Evolutionary conservation across 345 rosid species (phyloP).

Genomic region (Linum lewisii): DNA sequence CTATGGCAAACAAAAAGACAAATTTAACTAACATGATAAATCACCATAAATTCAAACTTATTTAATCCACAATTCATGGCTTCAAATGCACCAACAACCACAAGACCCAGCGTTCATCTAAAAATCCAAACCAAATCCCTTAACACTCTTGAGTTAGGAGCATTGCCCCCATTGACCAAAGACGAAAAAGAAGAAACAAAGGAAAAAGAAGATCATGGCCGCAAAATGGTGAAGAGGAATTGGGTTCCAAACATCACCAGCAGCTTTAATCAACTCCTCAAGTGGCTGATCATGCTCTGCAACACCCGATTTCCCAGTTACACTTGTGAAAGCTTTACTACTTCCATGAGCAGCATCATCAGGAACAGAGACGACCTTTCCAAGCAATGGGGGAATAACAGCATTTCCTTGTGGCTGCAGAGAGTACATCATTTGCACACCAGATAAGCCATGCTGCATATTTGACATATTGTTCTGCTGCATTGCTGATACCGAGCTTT

Average conservation of each 20-base stretch:
- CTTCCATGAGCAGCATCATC: slow-evolving; percentile 53
- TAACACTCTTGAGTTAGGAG: too few species aligned
- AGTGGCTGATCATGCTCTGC: slow-evolving; percentile 77
- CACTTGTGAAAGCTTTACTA: slow-evolving; percentile 38
- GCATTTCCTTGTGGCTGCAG: slow-evolving; percentile 67
- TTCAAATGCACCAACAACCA: too few species aligned
- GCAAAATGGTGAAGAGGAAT: neutral
- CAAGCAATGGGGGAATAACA: slow-evolving; percentile 41
- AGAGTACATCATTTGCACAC: slow-evolving; percentile 52
- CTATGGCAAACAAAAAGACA: too few species aligned
- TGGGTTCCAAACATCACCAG: slow-evolving; percentile 25
- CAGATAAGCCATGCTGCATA: slow-evolving; percentile 63
- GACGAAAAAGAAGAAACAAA: too few species aligned
- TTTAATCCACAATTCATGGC: too few species aligned
- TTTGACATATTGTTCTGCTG: slow-evolving; percentile 51
- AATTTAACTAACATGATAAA: too few species aligned
- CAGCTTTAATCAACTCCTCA: slow-evolving; percentile 79
- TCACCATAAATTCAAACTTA: too few species aligned
- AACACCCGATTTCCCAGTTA: slow-evolving; percentile 46
- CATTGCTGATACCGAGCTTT: slow-evolving; percentile 43
- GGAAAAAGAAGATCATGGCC: too few species aligned
- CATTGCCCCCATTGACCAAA: too few species aligned
- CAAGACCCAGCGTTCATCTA: too few species aligned
- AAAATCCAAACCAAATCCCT: too few species aligned
- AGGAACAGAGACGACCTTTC: slow-evolving; percentile 49